Evolutionary conservation across 768 basidiomycete species (phyloP).

Genomic region (Mycena alexandri): DNA sequence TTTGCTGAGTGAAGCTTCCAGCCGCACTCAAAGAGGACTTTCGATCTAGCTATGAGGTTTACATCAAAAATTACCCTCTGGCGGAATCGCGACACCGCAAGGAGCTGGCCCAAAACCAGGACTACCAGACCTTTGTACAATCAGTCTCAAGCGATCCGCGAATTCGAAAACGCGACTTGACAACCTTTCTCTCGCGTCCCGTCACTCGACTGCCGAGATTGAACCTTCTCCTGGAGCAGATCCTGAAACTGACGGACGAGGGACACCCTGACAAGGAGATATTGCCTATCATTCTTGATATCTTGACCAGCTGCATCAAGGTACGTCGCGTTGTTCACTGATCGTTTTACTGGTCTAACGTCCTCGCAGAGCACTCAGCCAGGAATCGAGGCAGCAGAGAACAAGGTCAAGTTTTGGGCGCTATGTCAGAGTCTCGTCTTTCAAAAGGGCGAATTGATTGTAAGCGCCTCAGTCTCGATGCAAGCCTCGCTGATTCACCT

Average conservation of each 20-base stretch:
- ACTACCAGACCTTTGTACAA: conserved; percentile 77
- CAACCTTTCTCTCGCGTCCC: conserved; percentile 87
- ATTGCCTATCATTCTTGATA: conserved; percentile 76
- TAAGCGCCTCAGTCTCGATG: conserved; percentile 49
- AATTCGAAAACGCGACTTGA: conserved; percentile 79
- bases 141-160: conserved; percentile 73
- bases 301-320: conserved; percentile 80
- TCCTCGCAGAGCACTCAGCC: conserved; percentile 76
- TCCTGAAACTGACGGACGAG: conserved; percentile 72
- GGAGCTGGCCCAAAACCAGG: conserved; percentile 76
- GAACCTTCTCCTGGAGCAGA: conserved; percentile 77
- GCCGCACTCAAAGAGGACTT: conserved; percentile 63
- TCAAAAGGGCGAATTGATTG: conserved; percentile 86
- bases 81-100: conserved; percentile 86
- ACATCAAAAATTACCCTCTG: conserved; percentile 91
- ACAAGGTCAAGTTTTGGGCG: conserved; percentile 89
- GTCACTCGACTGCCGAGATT: conserved; percentile 90
- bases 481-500: conserved; percentile 10
- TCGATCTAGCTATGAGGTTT: conserved; percentile 78
- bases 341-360: neutral
- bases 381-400: conserved; percentile 91
- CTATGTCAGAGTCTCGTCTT: conserved; percentile 82
- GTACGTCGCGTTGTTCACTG: neutral
- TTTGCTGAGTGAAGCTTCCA: conserved; percentile 38
- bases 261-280: conserved; percentile 86